Evolutionary conservation across 2,329 filamentous ascomycete genomes (phyloP).

Genomic region (Thielaviopsis musarum): DNA sequence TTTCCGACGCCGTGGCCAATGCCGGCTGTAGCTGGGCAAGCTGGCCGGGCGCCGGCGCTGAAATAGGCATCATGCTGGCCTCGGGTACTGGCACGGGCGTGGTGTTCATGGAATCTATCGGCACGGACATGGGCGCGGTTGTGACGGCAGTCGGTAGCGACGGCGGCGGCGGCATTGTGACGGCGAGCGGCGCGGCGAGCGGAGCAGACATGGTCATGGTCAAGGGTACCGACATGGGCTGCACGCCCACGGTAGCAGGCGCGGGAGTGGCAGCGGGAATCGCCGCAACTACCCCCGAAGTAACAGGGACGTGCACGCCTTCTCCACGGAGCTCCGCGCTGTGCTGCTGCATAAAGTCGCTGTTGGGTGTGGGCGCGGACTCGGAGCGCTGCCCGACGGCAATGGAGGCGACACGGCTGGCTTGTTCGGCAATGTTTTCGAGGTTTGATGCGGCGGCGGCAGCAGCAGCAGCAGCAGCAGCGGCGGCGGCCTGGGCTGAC

Average conservation of each 20-base stretch:
- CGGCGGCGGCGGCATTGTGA: neutral
- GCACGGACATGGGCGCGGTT: neutral
- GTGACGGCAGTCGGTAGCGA: neutral
- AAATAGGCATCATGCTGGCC: slow-evolving; percentile 23
- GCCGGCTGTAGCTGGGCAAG: neutral
- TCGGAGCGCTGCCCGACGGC: neutral
- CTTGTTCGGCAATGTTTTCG: slow-evolving; percentile 6
- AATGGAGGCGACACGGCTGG: slow-evolving; percentile 1
- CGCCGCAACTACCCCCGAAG: no score
- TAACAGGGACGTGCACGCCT: no score
- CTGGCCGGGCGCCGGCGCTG: slow-evolving; percentile 1
- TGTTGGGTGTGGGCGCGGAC: no score
- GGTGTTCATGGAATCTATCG: neutral
- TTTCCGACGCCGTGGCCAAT: no score
- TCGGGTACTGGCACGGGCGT: slow-evolving; percentile 5
- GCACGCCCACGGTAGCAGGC: neutral
- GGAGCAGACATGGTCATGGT: neutral
- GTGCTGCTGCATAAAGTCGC: no score
- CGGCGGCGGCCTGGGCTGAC: neutral
- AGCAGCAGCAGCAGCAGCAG: neutral
- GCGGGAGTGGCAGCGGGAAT: no score
- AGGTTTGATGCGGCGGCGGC: neutral
- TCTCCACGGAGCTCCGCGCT: no score
- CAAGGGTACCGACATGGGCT: no score
- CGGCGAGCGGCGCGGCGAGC: neutral